Evolutionary conservation across 768 basidiomycete species (phyloP).

Genomic region (Auriscalpium microsporum): DNA sequence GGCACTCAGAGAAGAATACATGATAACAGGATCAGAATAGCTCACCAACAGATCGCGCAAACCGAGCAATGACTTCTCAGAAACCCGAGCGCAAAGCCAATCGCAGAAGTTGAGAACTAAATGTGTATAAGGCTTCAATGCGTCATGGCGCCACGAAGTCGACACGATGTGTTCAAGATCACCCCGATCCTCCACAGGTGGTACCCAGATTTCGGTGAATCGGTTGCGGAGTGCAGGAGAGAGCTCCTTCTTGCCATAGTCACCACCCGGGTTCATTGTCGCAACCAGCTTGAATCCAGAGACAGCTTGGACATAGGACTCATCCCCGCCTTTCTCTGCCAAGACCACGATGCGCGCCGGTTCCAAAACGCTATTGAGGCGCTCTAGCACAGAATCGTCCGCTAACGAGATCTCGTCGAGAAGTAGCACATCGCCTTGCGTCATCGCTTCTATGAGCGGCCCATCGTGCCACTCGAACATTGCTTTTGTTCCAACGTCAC

Average conservation of each 20-base stretch:
- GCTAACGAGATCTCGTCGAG: slow-evolving; percentile 96
- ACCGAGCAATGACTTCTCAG: slow-evolving; percentile 59
- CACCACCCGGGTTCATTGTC: slow-evolving; percentile 99
- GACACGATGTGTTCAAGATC: slow-evolving; percentile 77
- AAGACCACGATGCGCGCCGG: slow-evolving; percentile 80
- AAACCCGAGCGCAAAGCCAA: slow-evolving; percentile 63
- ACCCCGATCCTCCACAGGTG: slow-evolving; percentile 58
- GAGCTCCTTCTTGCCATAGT: slow-evolving; percentile 97
- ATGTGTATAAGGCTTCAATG: slow-evolving; percentile 46
- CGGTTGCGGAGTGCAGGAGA: slow-evolving; percentile 95
- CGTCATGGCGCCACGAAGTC: slow-evolving; percentile 53
- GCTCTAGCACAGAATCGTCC: slow-evolving; percentile 95
- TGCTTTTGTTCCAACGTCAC: slow-evolving; percentile 44
- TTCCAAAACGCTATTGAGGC: slow-evolving; percentile 96
- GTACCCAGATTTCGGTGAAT: slow-evolving; percentile 99
- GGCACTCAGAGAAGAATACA: neutral
- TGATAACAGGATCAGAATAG: neutral
- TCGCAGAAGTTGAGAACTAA: slow-evolving; percentile 68
- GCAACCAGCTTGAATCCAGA: slow-evolving; percentile 81
- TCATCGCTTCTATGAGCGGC: slow-evolving; percentile 92
- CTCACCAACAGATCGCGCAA: slow-evolving; percentile 84
- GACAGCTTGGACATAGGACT: slow-evolving; percentile 57
- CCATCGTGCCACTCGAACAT: slow-evolving; percentile 98
- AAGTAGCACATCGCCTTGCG: slow-evolving; percentile 72
- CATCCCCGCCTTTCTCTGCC: slow-evolving; percentile 82